Base-by-base conservation (phyloP, 1,284 basidiomycete species). In the Irpex sp. region DNA sequence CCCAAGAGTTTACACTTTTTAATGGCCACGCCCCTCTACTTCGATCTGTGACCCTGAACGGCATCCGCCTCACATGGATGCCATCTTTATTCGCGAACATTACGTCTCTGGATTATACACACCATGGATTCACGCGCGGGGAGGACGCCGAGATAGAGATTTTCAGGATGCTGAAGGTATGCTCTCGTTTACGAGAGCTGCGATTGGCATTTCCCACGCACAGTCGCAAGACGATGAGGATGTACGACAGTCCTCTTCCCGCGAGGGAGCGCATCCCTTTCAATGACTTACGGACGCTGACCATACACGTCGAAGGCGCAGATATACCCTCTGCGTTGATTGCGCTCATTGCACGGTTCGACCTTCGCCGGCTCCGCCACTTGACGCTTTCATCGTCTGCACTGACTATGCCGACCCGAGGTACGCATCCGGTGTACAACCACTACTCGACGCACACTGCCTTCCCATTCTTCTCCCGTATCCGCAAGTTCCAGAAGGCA, bases 1-100 rank as follows among this genome's bases (percentile, higher is more conserved):
- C 78, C 18, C 84, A 84, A 69, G 83, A 86, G 68, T 89, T 85
- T 64, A 72, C 74, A 54, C 78, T 88, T 49, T 90, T 90, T 71
- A 79, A 79, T 42, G 85, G 83, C n/a, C 73, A 77, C 64, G 80
- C 86, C 1, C 87, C 87, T 3, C 78, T 74, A 23, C 75, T 90
- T 10, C 74, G 78, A 47, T 76, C 77, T 18, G 76, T 81, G 48
- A 82, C 80, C 1, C 62, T 89, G n/a, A 81, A 86, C 61, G 87
- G 87, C 3, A 79, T 88, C 56, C 79, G 84, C 58, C 69, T 90
- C 47, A 72, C 77, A 6, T 88, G 87, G 86, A 69, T 80, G 4
- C 81, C 85, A 19, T 79, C 79, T 2, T 73, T 89, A 49, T 88
- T 85, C 66, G 74, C 75, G 57, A 84, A 85, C 68, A 75, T 90